A percentile compares a stretch with the other conserved stretches of the same genome.
Conservation (phyloP, 2,329 filamentous ascomycete species). For the Cryphonectria carpinicola region DNA sequence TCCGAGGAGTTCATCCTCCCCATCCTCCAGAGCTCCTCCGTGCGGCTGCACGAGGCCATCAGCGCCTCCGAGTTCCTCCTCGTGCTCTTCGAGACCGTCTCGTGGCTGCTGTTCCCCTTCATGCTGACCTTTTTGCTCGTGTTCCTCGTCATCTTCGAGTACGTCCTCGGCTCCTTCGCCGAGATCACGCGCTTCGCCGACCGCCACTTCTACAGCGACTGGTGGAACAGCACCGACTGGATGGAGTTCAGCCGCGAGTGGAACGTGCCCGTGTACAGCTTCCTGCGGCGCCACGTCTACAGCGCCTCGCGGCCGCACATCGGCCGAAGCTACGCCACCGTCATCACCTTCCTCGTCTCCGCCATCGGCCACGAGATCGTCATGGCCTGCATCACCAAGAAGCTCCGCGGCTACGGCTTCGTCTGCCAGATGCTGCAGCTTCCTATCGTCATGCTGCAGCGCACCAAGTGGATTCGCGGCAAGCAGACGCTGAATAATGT, state of each 20-base stretch:
- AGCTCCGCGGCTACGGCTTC: conserved; percentile 92
- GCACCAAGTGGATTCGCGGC: conserved; percentile 74
- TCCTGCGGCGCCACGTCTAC: conserved; percentile 93
- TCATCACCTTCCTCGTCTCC: conserved; percentile 90
- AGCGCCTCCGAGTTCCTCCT: conserved; percentile 69
- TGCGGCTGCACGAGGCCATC: conserved; percentile 50
- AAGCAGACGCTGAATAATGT: conserved; percentile 83
- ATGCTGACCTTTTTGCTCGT: conserved; percentile 95
- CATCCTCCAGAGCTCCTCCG: conserved; percentile 73
- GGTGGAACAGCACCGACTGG: conserved; percentile 84
- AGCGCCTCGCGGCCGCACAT: conserved; percentile 77
- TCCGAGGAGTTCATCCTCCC: conserved; percentile 96
- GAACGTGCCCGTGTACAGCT: conserved; percentile 97
- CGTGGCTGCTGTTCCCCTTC: conserved; percentile 91
- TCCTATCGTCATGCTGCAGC: conserved; percentile 90
- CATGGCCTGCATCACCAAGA: conserved; percentile 98
- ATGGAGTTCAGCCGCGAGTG: conserved; percentile 95
- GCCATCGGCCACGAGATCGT: conserved; percentile 92
- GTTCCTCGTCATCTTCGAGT: conserved; percentile 98
- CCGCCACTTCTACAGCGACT: conserved; percentile 85
- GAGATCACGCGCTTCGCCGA: conserved; percentile 94
- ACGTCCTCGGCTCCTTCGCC: conserved; percentile 89
- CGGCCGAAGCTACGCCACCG: conserved; percentile 76
- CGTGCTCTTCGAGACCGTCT: conserved; percentile 87
- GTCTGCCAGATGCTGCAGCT: conserved; percentile 95